Percentiles rank a stretch among this genome's conserved stretches.
Evolutionary conservation across 108 stramenopile genomes (phyloP).

Genomic region (Skeletonema marinoi): DNA sequence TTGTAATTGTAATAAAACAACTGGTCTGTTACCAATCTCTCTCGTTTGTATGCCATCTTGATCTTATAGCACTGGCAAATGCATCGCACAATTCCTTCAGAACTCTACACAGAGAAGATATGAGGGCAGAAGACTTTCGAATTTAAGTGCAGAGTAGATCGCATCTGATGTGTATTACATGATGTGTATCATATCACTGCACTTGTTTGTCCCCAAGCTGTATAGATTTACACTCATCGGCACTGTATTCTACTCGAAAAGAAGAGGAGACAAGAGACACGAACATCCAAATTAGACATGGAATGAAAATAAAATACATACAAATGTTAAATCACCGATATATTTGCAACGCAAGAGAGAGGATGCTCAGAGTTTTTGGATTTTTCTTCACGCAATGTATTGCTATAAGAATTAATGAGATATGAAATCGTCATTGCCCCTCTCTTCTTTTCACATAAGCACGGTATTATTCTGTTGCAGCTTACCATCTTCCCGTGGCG

Average conservation of each 20-base stretch:
- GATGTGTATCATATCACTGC: too few species aligned
- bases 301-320: neutral
- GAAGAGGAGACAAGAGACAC: neutral
- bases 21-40: neutral
- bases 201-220: too few species aligned
- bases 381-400: neutral
- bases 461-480: neutral
- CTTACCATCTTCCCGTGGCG: neutral
- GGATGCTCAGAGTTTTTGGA: neutral
- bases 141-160: too few species aligned
- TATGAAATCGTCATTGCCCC: neutral
- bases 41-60: too few species aligned
- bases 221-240: too few species aligned
- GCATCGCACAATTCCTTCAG: too few species aligned
- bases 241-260: neutral
- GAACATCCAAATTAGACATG: neutral
- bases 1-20: neutral
- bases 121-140: too few species aligned
- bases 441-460: neutral
- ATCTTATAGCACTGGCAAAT: too few species aligned
- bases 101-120: too few species aligned
- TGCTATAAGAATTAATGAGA: neutral
- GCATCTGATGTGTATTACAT: too few species aligned
- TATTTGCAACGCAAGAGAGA: neutral
- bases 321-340: neutral